phyloP scores from a whole-genome alignment of 2,329 filamentous ascomycete species.

The Blastomyces percursus region DNA sequence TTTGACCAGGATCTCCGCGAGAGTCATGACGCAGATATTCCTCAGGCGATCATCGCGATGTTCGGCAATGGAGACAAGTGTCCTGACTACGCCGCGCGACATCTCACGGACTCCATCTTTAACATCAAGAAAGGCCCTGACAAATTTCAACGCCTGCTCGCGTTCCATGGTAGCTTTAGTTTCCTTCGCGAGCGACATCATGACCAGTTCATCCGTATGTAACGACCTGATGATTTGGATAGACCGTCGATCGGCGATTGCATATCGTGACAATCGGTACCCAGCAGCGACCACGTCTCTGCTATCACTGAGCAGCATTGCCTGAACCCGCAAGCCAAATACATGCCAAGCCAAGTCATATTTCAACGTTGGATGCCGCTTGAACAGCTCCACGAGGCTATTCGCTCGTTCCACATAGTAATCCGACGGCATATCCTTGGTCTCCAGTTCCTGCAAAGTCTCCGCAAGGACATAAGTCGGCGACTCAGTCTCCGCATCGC shows the following conservation, averaged over 20 bases:
- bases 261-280: conserved; percentile 86
- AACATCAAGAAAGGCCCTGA: conserved; percentile 87
- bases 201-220: conserved; percentile 86
- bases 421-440: conserved; percentile 76
- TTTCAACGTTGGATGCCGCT: conserved; percentile 81
- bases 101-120: conserved; percentile 85
- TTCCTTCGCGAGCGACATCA: conserved; percentile 87
- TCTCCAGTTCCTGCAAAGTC: conserved; percentile 78
- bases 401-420: conserved; percentile 94
- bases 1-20: conserved; percentile 81
- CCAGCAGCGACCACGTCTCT: conserved; percentile 91
- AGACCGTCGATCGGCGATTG: conserved; percentile 83
- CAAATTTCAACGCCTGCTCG: conserved; percentile 93
- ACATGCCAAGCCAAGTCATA: conserved; percentile 95
- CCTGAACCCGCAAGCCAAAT: conserved; percentile 86
- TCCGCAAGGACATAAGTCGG: conserved; percentile 87
- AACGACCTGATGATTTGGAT: conserved; percentile 76
- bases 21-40: conserved; percentile 82
- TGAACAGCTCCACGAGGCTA: conserved; percentile 90
- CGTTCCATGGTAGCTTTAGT: conserved; percentile 94
- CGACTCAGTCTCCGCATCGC: conserved; percentile 62
- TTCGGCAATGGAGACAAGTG: conserved; percentile 82
- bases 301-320: conserved; percentile 91
- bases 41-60: conserved; percentile 74
- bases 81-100: conserved; percentile 74